Base-by-base conservation (phyloP, 371 early-diverging fungal genomes). In the Syncephalastrum racemosum region DNA sequence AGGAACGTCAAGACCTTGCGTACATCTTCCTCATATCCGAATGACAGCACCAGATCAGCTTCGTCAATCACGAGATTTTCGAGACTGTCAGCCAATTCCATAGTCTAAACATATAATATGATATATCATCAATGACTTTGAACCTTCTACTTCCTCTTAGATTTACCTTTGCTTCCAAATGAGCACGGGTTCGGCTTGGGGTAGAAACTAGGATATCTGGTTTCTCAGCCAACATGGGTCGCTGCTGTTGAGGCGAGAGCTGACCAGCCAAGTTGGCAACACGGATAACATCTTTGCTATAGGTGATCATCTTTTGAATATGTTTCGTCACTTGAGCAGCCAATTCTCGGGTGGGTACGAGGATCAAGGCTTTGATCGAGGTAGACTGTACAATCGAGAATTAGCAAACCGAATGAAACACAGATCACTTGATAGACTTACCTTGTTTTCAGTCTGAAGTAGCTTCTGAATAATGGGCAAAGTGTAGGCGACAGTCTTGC, bases 401-500 rank as follows among this genome's bases (percentile, higher is more conserved):
- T 31, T 5, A 31, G 36, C 36, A 5, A 31, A 7, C 36, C 7
- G 36, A 31, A 12, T 10, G 12, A 10, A 31, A 10, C 36, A 31
- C 36, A 31, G 10, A 31, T 31, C 36, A 31, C 10, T 7, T 8
- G 5, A 8, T 5, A n/a, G 15, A 53, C 64, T 55, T 66, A 82
- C 86, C 64, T 86, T 31, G 36, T 31, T 31, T 72, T 93, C 91
- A 16, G 70, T 62, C 3, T 68, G 55, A 40, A 98, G 78, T 7
- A 97, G 88, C 70, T 92, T 90, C 73, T 98, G 95, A 41, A 99
- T 66, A 13, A 97, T 82, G 1, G 99, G 99, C 42, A 99, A 70
- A 50, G 92, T 84, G 80, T 98, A 99, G 1, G 99, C 96, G 13
- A 94, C 92, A 14, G 99, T 99, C 74, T 99, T 99, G 57, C 99